Evolutionary conservation across 768 basidiomycete species (phyloP).

Genomic region (Amanita rimosa): DNA sequence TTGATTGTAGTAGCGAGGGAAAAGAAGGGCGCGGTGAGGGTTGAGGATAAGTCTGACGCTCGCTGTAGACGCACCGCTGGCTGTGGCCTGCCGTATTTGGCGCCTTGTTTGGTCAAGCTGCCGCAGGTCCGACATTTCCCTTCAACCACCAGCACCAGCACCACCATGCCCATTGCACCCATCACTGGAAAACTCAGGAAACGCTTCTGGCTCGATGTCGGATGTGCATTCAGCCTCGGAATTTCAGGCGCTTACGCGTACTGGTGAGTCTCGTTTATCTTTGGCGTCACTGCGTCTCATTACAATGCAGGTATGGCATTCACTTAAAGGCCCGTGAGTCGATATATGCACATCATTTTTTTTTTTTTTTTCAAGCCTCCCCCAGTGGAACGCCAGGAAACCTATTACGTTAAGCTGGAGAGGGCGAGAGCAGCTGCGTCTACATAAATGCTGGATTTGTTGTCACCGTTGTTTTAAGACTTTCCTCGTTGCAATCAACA

Average conservation of each 20-base stretch:
- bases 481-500: background rate
- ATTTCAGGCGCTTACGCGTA: constrained; percentile 63
- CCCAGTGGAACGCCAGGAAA: constrained; percentile 74
- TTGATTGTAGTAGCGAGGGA: background rate
- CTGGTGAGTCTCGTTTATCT: constrained; percentile 49
- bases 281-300: constrained; percentile 8
- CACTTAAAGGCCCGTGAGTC: constrained; percentile 70
- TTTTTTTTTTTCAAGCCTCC: constrained; percentile 4
- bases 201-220: constrained; percentile 79
- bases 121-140: constrained; percentile 27
- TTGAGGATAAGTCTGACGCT: constrained; percentile 16
- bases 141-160: constrained; percentile 13
- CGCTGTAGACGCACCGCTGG: background rate
- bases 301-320: constrained; percentile 61
- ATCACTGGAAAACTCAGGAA: constrained; percentile 94
- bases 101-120: constrained; percentile 14
- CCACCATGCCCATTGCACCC: constrained; percentile 71
- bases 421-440: constrained; percentile 31
- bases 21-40: constrained; percentile 8
- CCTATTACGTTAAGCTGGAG: constrained; percentile 81
- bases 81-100: constrained; percentile 10
- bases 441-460: constrained; percentile 12
- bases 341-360: constrained; percentile 2
- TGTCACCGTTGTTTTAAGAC: background rate
- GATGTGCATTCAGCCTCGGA: constrained; percentile 68